Evolutionary conservation across 108 stramenopile species (phyloP), one percentile per base, ranked within the genome.

Genomic region (Pseudonitzschia pungens): DNA sequence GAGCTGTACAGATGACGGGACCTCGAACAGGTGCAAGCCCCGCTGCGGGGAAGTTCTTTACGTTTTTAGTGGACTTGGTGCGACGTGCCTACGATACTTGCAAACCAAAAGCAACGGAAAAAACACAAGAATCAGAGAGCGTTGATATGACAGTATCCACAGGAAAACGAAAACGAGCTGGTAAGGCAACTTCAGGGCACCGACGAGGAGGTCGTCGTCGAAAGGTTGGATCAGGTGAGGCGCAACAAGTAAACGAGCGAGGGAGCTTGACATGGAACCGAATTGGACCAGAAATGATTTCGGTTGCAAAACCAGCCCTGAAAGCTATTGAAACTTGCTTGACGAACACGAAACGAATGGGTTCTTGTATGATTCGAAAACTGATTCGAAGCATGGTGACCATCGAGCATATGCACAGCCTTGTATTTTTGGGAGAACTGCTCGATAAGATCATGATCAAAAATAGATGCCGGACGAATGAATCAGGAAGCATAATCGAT

Each of bases 391-490:
- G 54, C 50, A 36, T 24, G n/a, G 24, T 79, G 10, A 69, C 29
- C 12, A 15, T 43, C 12, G 42, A 18, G 1, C 68, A 70, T 15
- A 27, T 60, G 27, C 21, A 24, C 33, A 45, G 64, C 9, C 48
- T 79, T 24, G 24, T 79, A 22, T 32, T 51, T 12, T 42, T 79
- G 60, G 78, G 73, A 28, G 53, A 65, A n/a, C 18, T 65, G 65
- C 45, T 79, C 10, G 72, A 79, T 54, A 52, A 68, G 52, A 48
- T 65, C 4, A 29, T 79, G 27, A 24, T 73, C 10, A 59, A 59
- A 28, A 63, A 27, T 16, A 69, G 36, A 53, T 33, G 40, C 28
- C 27, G 29, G 12, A 52, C 72, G 11, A 75, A 18, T 62, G 12
- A 24, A 9, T 20, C 15, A 10, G 20, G 36, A 24, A 29, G 21